Evolutionary conservation across 106 monocot genomes (phyloP).

Genomic region (Triglochin maritima): DNA sequence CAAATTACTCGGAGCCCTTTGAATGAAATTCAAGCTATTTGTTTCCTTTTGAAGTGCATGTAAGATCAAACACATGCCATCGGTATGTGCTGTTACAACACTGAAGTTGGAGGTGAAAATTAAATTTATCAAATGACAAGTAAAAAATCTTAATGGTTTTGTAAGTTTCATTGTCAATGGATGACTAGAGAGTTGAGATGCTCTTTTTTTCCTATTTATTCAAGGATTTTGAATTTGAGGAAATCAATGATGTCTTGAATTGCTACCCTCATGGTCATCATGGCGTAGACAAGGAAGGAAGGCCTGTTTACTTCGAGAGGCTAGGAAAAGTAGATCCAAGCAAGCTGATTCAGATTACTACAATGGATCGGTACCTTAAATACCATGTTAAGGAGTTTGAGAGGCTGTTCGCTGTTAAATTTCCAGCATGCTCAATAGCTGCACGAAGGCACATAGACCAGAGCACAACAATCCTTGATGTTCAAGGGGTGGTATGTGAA

Average conservation of each 20-base stretch:
- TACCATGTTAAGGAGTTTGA: slow-evolving; percentile 29
- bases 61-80: too few species aligned
- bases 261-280: slow-evolving; percentile 25
- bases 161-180: too few species aligned
- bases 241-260: slow-evolving; percentile 16
- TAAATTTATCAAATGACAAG: too few species aligned
- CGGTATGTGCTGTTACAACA: too few species aligned
- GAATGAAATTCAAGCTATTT: too few species aligned
- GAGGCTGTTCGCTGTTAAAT: slow-evolving; percentile 17
- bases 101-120: too few species aligned
- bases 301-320: slow-evolving; percentile 20
- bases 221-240: slow-evolving; percentile 27
- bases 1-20: too few species aligned
- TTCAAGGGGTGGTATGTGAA: slow-evolving; percentile 24
- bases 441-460: slow-evolving; percentile 24
- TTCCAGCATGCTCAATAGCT: slow-evolving; percentile 26
- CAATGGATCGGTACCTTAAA: slow-evolving; percentile 24
- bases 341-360: slow-evolving; percentile 25
- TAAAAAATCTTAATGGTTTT: too few species aligned
- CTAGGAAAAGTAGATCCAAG: slow-evolving; percentile 24
- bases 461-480: slow-evolving; percentile 29
- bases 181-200: too few species aligned
- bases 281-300: slow-evolving; percentile 26
- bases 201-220: neutral
- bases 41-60: too few species aligned